Evolutionary conservation across 2,329 filamentous ascomycete genomes (phyloP).

Genomic region (Lecanicillium sp.): DNA sequence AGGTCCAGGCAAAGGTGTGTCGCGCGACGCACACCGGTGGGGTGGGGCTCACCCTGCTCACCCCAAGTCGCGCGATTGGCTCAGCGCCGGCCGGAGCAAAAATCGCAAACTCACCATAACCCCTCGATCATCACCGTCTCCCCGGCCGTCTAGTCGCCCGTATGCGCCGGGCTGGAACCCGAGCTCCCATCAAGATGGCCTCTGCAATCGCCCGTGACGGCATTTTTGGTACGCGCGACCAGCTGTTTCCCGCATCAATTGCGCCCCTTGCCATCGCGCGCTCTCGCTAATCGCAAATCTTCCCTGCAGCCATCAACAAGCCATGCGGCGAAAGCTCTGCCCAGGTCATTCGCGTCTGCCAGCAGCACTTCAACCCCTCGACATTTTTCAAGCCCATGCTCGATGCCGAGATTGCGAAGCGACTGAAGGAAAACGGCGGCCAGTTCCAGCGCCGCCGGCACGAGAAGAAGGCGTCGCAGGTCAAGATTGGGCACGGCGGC

Average conservation of each 20-base stretch:
- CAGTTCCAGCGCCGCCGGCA: conserved; percentile 54
- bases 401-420: conserved; percentile 51
- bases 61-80: not conserved
- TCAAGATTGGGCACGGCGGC: conserved; percentile 95
- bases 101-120: not conserved
- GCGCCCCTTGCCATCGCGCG: conserved; percentile 8
- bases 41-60: too few species aligned
- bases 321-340: conserved; percentile 81
- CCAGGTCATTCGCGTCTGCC: conserved; percentile 82
- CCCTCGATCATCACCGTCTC: not conserved
- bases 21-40: too few species aligned
- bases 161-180: conserved; percentile 28
- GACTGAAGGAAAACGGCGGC: conserved; percentile 49
- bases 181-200: conserved; percentile 47
- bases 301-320: conserved; percentile 75
- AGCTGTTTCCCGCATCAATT: not conserved
- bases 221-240: conserved; percentile 48
- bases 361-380: conserved; percentile 78
- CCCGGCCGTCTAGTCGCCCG: conserved; percentile 4
- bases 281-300: conserved; percentile 1
- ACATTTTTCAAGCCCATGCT: conserved; percentile 73
- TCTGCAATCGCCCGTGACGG: conserved; percentile 48
- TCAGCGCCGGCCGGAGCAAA: not conserved
- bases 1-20: too few species aligned
- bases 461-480: conserved; percentile 56